Conservation (phyloP, 257 asterid genomes). For the Salvia miltiorrhiza region DNA sequence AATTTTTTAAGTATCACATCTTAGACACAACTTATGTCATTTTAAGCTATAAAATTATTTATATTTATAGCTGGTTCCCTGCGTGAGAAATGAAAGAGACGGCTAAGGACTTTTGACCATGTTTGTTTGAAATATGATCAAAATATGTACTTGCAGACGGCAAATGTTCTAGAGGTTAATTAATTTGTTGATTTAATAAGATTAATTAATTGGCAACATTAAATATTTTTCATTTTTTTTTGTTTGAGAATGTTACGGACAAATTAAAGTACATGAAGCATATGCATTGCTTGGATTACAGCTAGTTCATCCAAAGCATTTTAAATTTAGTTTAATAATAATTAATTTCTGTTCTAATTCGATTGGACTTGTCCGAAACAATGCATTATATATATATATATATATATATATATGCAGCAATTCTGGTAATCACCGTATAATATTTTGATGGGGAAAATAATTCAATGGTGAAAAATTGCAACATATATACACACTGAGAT, state of each 20-base stretch:
- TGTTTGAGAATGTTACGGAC: background rate
- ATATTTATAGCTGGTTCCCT: background rate
- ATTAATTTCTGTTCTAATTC: background rate
- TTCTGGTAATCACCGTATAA: background rate
- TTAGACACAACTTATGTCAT: background rate
- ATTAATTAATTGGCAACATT: background rate
- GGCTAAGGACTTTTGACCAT: slow-evolving; percentile 37
- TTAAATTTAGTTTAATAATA: background rate
- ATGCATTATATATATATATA: background rate
- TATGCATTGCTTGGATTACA: background rate
- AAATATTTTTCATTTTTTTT: background rate
- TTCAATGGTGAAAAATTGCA: too few species aligned
- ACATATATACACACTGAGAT: too few species aligned
- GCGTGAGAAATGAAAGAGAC: slow-evolving; percentile 24
- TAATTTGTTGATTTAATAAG: background rate
- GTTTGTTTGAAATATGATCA: slow-evolving; percentile 16
- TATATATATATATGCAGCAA: background rate
- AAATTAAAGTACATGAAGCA: slow-evolving; percentile 8
- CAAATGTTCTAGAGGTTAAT: background rate
- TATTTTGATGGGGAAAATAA: too few species aligned
- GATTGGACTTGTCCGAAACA: slow-evolving; percentile 1
- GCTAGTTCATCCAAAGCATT: slow-evolving; percentile 6
- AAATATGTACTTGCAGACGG: slow-evolving; percentile 25
- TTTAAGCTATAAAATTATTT: background rate
- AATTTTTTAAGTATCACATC: background rate